Percentiles rank a stretch among this genome's conserved stretches.
phyloP scores from a whole-genome alignment of 1,284 basidiomycete species.

The Rhodotorula sp. region DNA sequence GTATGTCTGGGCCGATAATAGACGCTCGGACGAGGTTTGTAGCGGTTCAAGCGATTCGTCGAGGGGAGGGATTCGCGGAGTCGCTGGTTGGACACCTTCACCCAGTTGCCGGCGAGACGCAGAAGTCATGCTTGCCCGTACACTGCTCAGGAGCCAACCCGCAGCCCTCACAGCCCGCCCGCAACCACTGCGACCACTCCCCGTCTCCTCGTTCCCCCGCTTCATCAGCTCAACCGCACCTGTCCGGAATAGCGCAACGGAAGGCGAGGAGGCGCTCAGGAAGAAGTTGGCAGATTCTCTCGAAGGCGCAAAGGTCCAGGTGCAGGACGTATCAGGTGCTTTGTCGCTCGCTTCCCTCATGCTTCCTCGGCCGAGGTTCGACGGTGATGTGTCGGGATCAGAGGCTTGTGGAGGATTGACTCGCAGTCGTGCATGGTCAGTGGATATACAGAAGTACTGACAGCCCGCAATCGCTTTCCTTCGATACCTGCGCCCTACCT shows the following conservation, averaged over 20 bases:
- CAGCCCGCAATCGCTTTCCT: neutral
- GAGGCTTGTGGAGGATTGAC: no score
- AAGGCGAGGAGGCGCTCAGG: slow-evolving; percentile 69
- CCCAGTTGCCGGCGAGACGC: no score
- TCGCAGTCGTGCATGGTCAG: no score
- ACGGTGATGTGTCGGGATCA: neutral
- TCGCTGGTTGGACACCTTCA: no score
- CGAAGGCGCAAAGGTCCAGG: slow-evolving; percentile 55
- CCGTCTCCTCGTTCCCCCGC: neutral
- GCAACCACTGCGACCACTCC: neutral
- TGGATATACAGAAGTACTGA: neutral
- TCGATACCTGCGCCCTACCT: neutral
- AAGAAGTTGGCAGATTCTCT: slow-evolving; percentile 59
- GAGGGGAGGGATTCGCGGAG: neutral
- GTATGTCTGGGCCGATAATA: neutral
- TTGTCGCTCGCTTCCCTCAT: slow-evolving; percentile 12
- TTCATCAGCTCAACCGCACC: neutral
- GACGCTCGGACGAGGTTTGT: neutral
- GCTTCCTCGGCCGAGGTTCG: neutral
- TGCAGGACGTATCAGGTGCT: slow-evolving; percentile 85
- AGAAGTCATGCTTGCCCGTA: neutral
- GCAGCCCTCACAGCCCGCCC: neutral
- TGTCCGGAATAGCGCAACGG: slow-evolving; percentile 46
- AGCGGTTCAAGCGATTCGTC: neutral
- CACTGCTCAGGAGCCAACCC: no score